phyloP scores from a whole-genome alignment of 73 alveolate genomes.

The Paramecium octaurelia region DNA sequence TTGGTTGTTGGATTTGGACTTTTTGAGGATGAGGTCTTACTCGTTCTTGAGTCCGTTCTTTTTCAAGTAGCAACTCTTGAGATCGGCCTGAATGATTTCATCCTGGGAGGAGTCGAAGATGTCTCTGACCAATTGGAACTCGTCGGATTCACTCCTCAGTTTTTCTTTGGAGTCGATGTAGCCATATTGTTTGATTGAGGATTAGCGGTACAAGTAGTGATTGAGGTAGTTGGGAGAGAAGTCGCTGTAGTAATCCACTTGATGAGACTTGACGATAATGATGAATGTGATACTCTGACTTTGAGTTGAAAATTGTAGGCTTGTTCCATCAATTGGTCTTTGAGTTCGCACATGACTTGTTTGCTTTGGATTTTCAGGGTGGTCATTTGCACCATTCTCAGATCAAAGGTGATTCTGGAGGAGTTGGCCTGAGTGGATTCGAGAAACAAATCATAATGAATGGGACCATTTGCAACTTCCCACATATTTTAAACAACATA shows the following conservation, averaged over 20 bases:
- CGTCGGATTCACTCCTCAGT: slow-evolving; percentile 36
- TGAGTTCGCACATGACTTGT: slow-evolving; percentile 3
- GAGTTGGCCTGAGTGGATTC: background rate
- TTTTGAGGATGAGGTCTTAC: background rate
- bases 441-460: slow-evolving; percentile 38
- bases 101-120: background rate
- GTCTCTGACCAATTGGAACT: background rate
- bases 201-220: background rate
- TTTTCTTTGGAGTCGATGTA: slow-evolving; percentile 21
- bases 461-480: slow-evolving; percentile 47
- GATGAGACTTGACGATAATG: background rate
- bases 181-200: background rate
- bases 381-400: slow-evolving; percentile 17
- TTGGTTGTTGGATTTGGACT: background rate
- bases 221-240: slow-evolving; percentile 15
- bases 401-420: slow-evolving; percentile 22
- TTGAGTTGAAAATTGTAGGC: slow-evolving; percentile 3
- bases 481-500: background rate
- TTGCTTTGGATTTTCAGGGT: background rate
- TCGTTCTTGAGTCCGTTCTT: background rate
- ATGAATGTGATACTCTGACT: background rate
- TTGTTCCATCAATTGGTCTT: background rate
- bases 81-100: background rate
- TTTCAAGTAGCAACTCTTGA: background rate
- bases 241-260: slow-evolving; percentile 22